Evolutionary conservation across 2,329 filamentous ascomycete species (phyloP), one percentile per base, ranked within the genome.

Genomic region (Penicillium sp.): DNA sequence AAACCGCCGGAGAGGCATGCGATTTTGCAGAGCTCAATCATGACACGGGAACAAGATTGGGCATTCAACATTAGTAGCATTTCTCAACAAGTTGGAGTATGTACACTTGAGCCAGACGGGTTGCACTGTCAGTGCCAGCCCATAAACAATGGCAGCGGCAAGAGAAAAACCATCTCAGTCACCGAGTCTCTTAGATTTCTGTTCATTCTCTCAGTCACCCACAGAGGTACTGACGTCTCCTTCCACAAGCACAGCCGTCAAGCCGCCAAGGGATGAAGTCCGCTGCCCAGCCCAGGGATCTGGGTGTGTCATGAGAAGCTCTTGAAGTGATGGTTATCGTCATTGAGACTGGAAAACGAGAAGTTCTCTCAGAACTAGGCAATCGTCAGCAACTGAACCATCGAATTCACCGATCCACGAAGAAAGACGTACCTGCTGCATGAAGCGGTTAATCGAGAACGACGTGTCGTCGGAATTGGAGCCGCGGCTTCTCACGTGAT

Each of bases 181-280:
- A 6, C 12, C 15, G 8, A 12, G 47, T 70, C 72, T 67, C 72
- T 74, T 60, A 69, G 72, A 75, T 75, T 63, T 75, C 72, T 75
- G 72, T 75, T 75, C 72, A 66, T 52, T 64, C 46, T 53, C 62
- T 72, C 72, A 72, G 65, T 74, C 72, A 74, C 59, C 47, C 65
- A 66, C 61, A 46, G 48, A 48, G 52, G 44, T 47, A 48, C 50
- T 50, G 46, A 59, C 62, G 61, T 65, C 66, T 66, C 65, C 69
- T 69, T 71, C 70, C 69, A 66, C 68, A 33, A 29, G 47, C 42
- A 38, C 41, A 31, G 25, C 38, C 31, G 46, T 64, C 52, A 46
- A 46, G 39, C 31, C 47, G 50, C 47, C 52, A 49, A 65, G 66
- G 67, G 68, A 71, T 72, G 63, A 64, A 66, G 58, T 66, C 67